Evolutionary conservation across 768 basidiomycete species (phyloP).

Genomic region (Suillus spraguei): DNA sequence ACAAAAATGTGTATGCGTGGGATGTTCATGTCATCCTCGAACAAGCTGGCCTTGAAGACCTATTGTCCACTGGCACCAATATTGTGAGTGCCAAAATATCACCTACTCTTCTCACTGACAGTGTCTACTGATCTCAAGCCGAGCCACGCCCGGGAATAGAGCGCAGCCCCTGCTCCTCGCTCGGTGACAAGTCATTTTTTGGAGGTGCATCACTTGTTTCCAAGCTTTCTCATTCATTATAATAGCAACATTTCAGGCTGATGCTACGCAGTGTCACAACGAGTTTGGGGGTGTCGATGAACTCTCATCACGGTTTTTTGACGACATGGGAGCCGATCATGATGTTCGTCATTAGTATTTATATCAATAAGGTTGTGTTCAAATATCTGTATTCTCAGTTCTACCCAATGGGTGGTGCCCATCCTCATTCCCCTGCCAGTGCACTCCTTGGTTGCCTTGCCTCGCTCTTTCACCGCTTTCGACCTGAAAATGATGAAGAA

Average conservation of each 20-base stretch:
- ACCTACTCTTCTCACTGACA: too few relatives aligned
- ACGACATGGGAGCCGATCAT: neutral
- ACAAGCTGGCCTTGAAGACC: too few relatives aligned
- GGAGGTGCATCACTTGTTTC: neutral
- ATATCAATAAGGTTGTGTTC: neutral
- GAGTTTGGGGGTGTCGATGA: neutral
- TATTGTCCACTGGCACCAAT: too few relatives aligned
- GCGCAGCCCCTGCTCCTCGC: neutral
- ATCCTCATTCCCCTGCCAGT: neutral
- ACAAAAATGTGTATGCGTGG: too few relatives aligned
- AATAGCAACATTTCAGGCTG: neutral
- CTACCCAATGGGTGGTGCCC: neutral
- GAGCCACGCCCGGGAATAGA: neutral
- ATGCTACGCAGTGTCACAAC: neutral
- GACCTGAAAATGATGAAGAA: neutral
- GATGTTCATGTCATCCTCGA: too few relatives aligned
- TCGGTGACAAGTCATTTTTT: neutral
- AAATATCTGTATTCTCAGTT: neutral
- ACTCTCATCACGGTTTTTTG: neutral
- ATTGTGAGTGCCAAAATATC: too few relatives aligned
- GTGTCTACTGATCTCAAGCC: neutral
- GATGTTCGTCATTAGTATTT: neutral
- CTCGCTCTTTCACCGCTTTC: neutral
- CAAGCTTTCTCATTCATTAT: neutral
- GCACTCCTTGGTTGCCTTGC: neutral